Base-by-base conservation (phyloP, 1,284 basidiomycete genomes). In the Naganishia liquefaciens region DNA sequence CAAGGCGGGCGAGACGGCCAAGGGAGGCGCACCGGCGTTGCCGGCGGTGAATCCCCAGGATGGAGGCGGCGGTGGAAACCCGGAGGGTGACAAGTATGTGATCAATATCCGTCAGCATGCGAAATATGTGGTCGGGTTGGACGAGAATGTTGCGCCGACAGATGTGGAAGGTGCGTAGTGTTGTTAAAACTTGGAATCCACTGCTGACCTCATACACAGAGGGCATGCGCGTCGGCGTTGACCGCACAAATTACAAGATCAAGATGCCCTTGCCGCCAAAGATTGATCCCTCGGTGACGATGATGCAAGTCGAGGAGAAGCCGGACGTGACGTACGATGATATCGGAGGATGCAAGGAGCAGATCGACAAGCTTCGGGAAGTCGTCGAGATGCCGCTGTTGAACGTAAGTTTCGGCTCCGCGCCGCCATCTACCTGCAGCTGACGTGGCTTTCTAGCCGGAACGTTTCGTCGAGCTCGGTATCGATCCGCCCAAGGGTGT, bases 61-160 rank as follows among this genome's bases (percentile, higher is more conserved):
- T 63, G 77, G 77, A 4, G 78, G 76, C 2, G 77, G 77, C 13
- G 79, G 74, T 10, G 77, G 79, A 13, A 79, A 77, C 55, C 77
- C 78, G 75, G 95, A 98, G 76, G 92, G 93, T 73, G 94, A 98
- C 81, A 94, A 97, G 80, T 99, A 99, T 79, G 92, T 99, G 72
- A 99, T 99, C 81, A 97, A 97, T 78, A 94, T 99, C 80, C 97
- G 98, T 80, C 96, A 99, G 82, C 97, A 99, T 74, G 96, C 96
- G 33, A 99, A 99, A 81, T 99, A 98, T 76, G 96, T 99, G 17
- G 96, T 99, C 43, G 94, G 93, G 10, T 82, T 99, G 15, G 94
- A 94, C 25, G 96, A 99, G 71, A 87, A 92, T 61, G 92, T 99
- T 1, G 92, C 96, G 28, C 92, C 94, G 2, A 97, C 94, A 7